phyloP scores from a whole-genome alignment of 1,284 basidiomycete genomes.

The Ceratobasidium sp. region DNA sequence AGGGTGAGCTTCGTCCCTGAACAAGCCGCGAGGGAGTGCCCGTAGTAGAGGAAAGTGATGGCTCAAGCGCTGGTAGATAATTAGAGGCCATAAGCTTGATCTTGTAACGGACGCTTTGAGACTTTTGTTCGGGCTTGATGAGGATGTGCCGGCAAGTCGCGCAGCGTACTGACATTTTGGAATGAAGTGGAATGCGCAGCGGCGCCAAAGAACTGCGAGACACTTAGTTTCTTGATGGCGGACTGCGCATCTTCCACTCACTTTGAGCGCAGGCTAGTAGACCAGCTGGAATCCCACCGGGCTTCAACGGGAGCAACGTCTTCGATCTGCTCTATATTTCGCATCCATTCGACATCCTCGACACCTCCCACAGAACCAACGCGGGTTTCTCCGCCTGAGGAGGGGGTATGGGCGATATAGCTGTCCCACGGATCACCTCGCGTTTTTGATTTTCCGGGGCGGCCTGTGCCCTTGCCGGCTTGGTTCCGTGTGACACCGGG shows the following conservation, averaged over 20 bases:
- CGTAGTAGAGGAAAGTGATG: slow-evolving; percentile 61
- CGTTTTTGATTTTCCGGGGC: slow-evolving; percentile 36
- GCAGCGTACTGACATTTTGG: slow-evolving; percentile 95
- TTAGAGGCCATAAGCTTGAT: slow-evolving; percentile 95
- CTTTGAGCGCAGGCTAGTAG: slow-evolving; percentile 22
- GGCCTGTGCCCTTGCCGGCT: slow-evolving; percentile 8
- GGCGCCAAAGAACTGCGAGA: slow-evolving; percentile 76
- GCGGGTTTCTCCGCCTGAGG: slow-evolving; percentile 14
- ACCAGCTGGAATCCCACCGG: slow-evolving; percentile 58
- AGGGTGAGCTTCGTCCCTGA: slow-evolving; percentile 81
- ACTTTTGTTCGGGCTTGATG: slow-evolving; percentile 97
- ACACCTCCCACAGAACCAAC: slow-evolving; percentile 3
- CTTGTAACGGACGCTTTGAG: slow-evolving; percentile 91
- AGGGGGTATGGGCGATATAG: slow-evolving; percentile 17
- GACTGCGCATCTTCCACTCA: not conserved
- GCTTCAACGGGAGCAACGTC: slow-evolving; percentile 72
- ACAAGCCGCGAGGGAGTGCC: slow-evolving; percentile 54
- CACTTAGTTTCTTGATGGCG: not conserved
- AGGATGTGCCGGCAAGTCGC: slow-evolving; percentile 93
- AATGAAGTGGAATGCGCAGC: slow-evolving; percentile 86
- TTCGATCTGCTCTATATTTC: slow-evolving; percentile 62
- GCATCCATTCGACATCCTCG: slow-evolving; percentile 72
- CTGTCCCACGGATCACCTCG: slow-evolving; percentile 41
- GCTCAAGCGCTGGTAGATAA: slow-evolving; percentile 89
- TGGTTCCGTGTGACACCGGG: slow-evolving; percentile 40